Conservation (phyloP, 2,329 filamentous ascomycete genomes). For the Claviceps sp. region DNA sequence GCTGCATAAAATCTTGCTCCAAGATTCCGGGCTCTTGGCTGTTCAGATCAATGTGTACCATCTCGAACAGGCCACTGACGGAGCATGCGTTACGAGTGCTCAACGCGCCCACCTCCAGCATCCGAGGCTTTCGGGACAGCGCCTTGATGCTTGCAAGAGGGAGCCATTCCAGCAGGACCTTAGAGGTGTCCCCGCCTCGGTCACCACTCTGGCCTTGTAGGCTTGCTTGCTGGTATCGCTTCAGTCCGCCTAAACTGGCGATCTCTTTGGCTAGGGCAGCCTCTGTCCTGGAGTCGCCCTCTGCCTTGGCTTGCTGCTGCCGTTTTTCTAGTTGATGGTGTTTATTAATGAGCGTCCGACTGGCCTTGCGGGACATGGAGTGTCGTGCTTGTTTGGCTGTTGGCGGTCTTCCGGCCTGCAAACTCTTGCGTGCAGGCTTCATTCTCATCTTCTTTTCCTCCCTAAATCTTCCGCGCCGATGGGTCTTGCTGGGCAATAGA, state of each 20-base stretch:
- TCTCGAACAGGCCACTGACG: slow-evolving; percentile 52
- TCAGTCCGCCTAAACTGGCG: slow-evolving; percentile 43
- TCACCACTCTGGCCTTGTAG: slow-evolving; percentile 54
- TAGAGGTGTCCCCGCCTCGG: slow-evolving; percentile 54
- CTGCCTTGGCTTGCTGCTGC: slow-evolving; percentile 37
- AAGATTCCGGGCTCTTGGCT: slow-evolving; percentile 70
- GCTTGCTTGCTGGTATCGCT: slow-evolving; percentile 53
- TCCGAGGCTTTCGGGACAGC: slow-evolving; percentile 29
- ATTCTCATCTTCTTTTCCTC: slow-evolving; percentile 14
- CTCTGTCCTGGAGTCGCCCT: slow-evolving; percentile 35
- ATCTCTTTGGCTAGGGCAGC: slow-evolving; percentile 40
- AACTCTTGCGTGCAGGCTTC: slow-evolving; percentile 30
- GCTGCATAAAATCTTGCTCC: slow-evolving; percentile 88
- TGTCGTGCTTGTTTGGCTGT: slow-evolving; percentile 32
- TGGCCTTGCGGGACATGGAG: slow-evolving; percentile 52
- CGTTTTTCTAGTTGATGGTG: slow-evolving; percentile 54
- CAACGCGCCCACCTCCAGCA: slow-evolving; percentile 83
- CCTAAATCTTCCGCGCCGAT: background rate
- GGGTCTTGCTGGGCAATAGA: background rate
- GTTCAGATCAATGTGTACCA: slow-evolving; percentile 79
- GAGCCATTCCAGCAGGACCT: slow-evolving; percentile 51
- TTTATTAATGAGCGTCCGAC: slow-evolving; percentile 49
- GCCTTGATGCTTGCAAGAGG: slow-evolving; percentile 16
- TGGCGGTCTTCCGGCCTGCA: slow-evolving; percentile 40
- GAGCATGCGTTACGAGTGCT: slow-evolving; percentile 79